These are phyloP conservation scores for Pseudomonodictys pantanalensis DNA, from an alignment of 495 filamentous ascomycete genomes.

Conservation along the genomic window DNA sequence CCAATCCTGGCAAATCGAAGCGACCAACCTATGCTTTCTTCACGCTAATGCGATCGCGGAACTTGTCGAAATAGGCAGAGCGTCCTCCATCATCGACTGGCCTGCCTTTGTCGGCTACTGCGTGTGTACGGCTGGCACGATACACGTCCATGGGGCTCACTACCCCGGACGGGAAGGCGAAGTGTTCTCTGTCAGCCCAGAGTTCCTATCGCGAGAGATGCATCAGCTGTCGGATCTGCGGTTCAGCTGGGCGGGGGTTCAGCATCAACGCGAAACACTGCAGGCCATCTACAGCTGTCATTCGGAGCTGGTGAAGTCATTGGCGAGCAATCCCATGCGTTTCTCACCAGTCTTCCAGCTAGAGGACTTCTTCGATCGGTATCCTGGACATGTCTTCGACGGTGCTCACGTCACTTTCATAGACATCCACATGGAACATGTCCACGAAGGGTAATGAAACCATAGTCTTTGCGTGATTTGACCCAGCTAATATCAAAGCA, in stretches of 20 bases:
- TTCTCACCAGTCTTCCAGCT: conserved; percentile 77
- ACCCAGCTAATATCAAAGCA: conserved; percentile 4
- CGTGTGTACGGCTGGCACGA: conserved; percentile 76
- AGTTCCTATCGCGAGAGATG: conserved; percentile 74
- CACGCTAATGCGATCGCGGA: conserved; percentile 86
- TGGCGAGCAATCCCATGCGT: conserved; percentile 61
- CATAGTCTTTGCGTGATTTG: conserved; percentile 1
- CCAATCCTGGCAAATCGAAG: conserved; percentile 87
- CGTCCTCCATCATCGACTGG: conserved; percentile 68
- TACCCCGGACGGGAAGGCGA: conserved; percentile 67
- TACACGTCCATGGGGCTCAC: conserved; percentile 80
- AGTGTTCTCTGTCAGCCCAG: conserved; percentile 61
- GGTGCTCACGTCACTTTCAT: conserved; percentile 52
- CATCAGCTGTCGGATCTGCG: conserved; percentile 71
- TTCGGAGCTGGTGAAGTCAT: conserved; percentile 66
- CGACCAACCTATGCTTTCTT: conserved; percentile 79
- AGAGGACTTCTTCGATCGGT: conserved; percentile 84
- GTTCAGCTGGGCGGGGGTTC: conserved; percentile 70
- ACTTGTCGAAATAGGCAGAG: conserved; percentile 71
- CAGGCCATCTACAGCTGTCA: conserved; percentile 71
- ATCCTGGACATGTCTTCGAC: conserved; percentile 55
- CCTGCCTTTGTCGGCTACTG: conserved; percentile 80
- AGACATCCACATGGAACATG: conserved; percentile 36
- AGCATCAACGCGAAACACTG: conserved; percentile 74
- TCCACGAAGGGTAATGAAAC: conserved; percentile 33